Evolutionary conservation across 1,284 basidiomycete species (phyloP).

Genomic region (Cryptococcus maquisensis): DNA sequence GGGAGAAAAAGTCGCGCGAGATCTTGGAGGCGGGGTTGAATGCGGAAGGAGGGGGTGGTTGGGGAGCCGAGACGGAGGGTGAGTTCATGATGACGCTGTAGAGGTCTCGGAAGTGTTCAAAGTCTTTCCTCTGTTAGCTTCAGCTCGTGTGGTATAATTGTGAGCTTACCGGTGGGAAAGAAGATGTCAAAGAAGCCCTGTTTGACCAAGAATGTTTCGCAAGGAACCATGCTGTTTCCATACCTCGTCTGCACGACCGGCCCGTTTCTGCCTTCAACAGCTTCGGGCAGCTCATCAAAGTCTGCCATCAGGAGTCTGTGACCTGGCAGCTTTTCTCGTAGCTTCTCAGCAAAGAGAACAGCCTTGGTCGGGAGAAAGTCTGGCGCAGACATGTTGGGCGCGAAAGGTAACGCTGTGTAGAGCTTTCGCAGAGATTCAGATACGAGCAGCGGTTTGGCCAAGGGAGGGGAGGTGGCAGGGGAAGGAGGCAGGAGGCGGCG

Average conservation of each 20-base stretch:
- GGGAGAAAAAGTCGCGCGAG: slow-evolving; percentile 11
- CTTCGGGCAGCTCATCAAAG: slow-evolving; percentile 82
- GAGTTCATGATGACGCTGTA: slow-evolving; percentile 70
- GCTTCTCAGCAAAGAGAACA: slow-evolving; percentile 74
- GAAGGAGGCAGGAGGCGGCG: slow-evolving; percentile 61
- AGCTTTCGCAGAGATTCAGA: slow-evolving; percentile 57
- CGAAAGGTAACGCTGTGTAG: slow-evolving; percentile 72
- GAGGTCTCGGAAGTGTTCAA: slow-evolving; percentile 76
- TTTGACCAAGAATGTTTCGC: slow-evolving; percentile 82
- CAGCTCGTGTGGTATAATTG: neutral
- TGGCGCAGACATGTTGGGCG: slow-evolving; percentile 81
- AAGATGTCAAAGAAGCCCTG: slow-evolving; percentile 99
- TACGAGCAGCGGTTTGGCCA: slow-evolving; percentile 28
- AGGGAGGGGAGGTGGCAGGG: slow-evolving; percentile 36
- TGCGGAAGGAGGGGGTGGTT: slow-evolving; percentile 15
- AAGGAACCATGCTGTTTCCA: slow-evolving; percentile 77
- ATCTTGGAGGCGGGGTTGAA: neutral
- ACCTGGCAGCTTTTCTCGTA: slow-evolving; percentile 80
- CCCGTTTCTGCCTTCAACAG: slow-evolving; percentile 76
- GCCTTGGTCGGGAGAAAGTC: slow-evolving; percentile 93
- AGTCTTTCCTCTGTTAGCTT: slow-evolving; percentile 51
- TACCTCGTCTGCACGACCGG: slow-evolving; percentile 96
- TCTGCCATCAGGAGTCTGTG: slow-evolving; percentile 91
- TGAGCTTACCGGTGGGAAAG: slow-evolving; percentile 71
- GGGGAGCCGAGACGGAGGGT: slow-evolving; percentile 26